phyloP scores from a whole-genome alignment of 306 rosid species.

The Quercus wislizeni region DNA sequence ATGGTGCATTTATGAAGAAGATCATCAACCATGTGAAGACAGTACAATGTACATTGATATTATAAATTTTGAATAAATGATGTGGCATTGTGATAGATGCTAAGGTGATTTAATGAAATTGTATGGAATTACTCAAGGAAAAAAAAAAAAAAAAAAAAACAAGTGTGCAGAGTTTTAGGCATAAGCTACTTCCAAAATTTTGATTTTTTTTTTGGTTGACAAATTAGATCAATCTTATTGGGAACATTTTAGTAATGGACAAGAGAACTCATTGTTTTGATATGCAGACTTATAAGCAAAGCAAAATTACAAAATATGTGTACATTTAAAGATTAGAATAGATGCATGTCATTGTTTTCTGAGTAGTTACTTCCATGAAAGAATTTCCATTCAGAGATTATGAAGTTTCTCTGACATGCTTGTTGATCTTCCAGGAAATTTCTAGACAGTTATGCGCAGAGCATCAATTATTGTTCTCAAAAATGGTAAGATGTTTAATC shows the following conservation, averaged over 20 bases:
- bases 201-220: too few relatives aligned
- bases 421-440: constrained; percentile 71
- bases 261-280: not conserved
- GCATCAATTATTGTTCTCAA: constrained; percentile 76
- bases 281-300: not conserved
- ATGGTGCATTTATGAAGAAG: not conserved
- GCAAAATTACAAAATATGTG: not conserved
- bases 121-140: not conserved
- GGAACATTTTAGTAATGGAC: not conserved
- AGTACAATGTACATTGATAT: not conserved
- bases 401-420: constrained; percentile 17
- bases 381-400: not conserved
- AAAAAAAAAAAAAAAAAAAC: too few relatives aligned
- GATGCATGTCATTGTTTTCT: not conserved
- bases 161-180: not conserved
- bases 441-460: constrained; percentile 86
- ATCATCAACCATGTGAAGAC: not conserved
- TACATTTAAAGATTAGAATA: not conserved
- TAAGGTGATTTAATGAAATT: not conserved
- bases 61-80: not conserved
- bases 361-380: not conserved
- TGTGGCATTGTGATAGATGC: not conserved
- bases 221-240: not conserved
- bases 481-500: constrained; percentile 57
- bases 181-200: not conserved